Conservation (phyloP, 2,329 filamentous ascomycete genomes). For the Pseudopithomyces maydicus region DNA sequence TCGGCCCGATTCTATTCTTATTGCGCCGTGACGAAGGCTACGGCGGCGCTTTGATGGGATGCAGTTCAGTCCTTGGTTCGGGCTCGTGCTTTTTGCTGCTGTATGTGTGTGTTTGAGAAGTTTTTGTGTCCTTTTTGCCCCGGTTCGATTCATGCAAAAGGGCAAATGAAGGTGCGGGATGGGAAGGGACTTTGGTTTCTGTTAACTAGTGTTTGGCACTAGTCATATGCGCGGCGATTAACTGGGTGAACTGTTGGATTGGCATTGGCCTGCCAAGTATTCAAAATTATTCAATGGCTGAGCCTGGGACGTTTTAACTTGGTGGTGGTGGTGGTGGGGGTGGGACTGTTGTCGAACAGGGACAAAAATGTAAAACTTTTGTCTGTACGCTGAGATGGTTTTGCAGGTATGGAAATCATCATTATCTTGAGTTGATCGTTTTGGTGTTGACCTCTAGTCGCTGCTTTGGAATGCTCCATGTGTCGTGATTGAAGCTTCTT, state of each 20-base stretch:
- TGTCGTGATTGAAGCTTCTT: too few relatives aligned
- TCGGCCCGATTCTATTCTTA: background rate
- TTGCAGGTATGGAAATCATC: too few relatives aligned
- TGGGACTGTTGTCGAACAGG: too few relatives aligned
- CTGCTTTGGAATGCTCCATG: too few relatives aligned
- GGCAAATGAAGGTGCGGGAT: background rate
- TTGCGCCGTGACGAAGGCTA: background rate
- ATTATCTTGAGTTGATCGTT: too few relatives aligned
- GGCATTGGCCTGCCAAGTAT: background rate
- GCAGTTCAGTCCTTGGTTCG: background rate
- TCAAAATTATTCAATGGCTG: slow-evolving; percentile 2
- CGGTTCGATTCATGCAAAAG: too few relatives aligned
- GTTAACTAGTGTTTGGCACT: background rate
- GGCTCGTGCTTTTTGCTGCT: background rate
- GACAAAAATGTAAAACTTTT: too few relatives aligned
- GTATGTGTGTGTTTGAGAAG: background rate
- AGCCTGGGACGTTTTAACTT: slow-evolving; percentile 6
- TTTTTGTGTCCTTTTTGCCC: background rate
- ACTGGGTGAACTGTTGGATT: background rate
- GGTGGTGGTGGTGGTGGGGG: too few relatives aligned
- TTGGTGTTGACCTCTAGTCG: too few relatives aligned
- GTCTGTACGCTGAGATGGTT: too few relatives aligned
- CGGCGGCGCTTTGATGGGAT: background rate
- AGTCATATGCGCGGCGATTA: background rate
- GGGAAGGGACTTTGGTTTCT: background rate